Evolutionary conservation across 352 stramenopile species (phyloP), one percentile per base, ranked within the genome.

Genomic region (Globisporangium sylvaticum): DNA sequence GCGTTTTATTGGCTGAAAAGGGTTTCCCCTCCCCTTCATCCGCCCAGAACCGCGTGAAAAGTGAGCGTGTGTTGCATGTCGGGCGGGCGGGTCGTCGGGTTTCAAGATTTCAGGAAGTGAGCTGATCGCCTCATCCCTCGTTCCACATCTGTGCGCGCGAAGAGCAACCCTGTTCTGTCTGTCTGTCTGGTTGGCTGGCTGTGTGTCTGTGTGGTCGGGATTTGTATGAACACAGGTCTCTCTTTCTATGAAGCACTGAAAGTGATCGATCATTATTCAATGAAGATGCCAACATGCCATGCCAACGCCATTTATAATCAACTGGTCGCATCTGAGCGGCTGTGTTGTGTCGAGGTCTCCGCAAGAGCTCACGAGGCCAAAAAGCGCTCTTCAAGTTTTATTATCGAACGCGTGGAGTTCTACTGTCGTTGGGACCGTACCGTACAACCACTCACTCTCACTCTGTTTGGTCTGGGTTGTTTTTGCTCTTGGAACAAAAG

Each of bases 101-200:
- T 37, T 58, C 39, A n/a, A 20, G 39, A 5, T 46, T 46, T 18
- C 12, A 4, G 24, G 24, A 22, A 58, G 25, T 29, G 50, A 56
- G 50, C 50, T 9, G 4, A 31, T 56, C 9, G 52, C 52, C 52
- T n/a, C 50, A 57, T 57, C 22, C 50, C 53, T 58, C 27, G 53
- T 58, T 58, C 53, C 53, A 58, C 53, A 58, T 58, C 53, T 58
- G 53, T 50, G 42, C 42, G 12, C 31, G 14, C 25, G 10, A 58
- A 58, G 25, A 18, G 50, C 25, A 58, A 58, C 18, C 52, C 3
- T 58, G 53, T 18, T 18, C 22, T 58, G 25, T 34, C 48, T 48
- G 14, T 48, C 12, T n/a, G 39, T 8, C 15, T 20, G 4, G n/a
- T n/a, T n/a, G 31, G 8, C 10, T 58, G 50, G 34, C 48, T 48